Evolutionary conservation across 163 green algal species (phyloP), one percentile per base, ranked within the genome.

Genomic region (Prototheca cutis): DNA sequence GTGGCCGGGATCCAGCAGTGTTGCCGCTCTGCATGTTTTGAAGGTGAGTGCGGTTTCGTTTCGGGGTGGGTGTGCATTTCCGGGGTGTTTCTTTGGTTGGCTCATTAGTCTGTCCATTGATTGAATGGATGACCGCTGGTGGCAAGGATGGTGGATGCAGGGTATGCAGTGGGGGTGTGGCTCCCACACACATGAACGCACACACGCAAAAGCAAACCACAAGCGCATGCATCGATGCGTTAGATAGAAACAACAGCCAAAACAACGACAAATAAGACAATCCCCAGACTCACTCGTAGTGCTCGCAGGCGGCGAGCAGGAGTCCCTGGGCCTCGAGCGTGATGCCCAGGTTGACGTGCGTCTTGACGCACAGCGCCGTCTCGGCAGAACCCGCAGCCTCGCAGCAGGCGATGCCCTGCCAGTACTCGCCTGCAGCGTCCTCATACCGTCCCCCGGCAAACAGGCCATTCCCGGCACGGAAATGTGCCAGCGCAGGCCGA

Each of bases 291-390:
- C 28, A 71, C 71, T 57, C 65, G 62, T 73, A 80, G 40, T 78
- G 62, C 30, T 81, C 58, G 49, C 70, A 71, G 8, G 76, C 76
- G 8, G 48, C 47, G 28, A 73, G 49, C n/a, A 84, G 66, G 47
- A 66, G 59, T 4, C 70, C 76, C 28, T 72, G 39, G 10, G 66
- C 72, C 59, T 84, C 76, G 24, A 78, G 40, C 8, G 74, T 70
- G 61, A 84, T 84, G 56, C 76, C 76, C 66, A 80, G 48, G 61
- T 84, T 84, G 53, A 80, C 61, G 40, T 71, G 73, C 8, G 72
- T 48, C 55, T 79, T 79, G 36, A 59, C 39, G 36, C 13, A 10
- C 36, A 45, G 36, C 13, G 36, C 18, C 42, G 18, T 17, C 42
- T n/a, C 42, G 18, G 42, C 42, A 5, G 23, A 17, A 21, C 42